These are phyloP conservation scores for Uronychia setigera DNA, from an alignment of 73 alveolate genomes.

Conservation along the genomic window DNA sequence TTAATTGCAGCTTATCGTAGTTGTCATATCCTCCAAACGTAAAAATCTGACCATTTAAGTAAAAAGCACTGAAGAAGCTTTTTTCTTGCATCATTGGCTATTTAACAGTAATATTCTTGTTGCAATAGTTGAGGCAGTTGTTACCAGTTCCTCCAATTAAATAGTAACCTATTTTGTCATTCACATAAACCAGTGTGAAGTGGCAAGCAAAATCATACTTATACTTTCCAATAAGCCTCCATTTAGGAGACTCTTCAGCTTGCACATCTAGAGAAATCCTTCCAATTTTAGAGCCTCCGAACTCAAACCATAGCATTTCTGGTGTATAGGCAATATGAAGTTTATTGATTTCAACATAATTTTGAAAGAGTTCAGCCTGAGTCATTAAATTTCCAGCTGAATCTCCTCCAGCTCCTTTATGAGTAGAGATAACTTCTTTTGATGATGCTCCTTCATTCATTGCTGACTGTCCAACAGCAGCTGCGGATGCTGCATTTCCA, in stretches of 20 bases:
- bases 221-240: constrained; percentile 91
- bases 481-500: constrained; percentile 46
- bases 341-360: constrained; percentile 60
- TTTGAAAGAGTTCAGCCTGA: constrained; percentile 57
- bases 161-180: constrained; percentile 83
- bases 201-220: constrained; percentile 90
- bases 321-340: constrained; percentile 51
- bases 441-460: constrained; percentile 2
- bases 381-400: constrained; percentile 54
- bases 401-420: constrained; percentile 7
- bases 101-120: constrained; percentile 73
- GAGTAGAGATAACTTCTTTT: background rate
- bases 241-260: constrained; percentile 81
- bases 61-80: constrained; percentile 85
- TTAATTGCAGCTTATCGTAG: constrained; percentile 86
- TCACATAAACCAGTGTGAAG: constrained; percentile 81
- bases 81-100: constrained; percentile 85
- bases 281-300: constrained; percentile 94
- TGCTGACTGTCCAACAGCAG: constrained; percentile 14
- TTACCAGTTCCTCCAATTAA: constrained; percentile 92
- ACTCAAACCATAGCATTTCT: constrained; percentile 93
- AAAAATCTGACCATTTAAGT: constrained; percentile 73
- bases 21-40: constrained; percentile 97
- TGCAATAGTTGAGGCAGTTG: constrained; percentile 78
- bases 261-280: constrained; percentile 71